Evolutionary conservation across 2,329 filamentous ascomycete genomes (phyloP).

Genomic region (Xylaria sp.): DNA sequence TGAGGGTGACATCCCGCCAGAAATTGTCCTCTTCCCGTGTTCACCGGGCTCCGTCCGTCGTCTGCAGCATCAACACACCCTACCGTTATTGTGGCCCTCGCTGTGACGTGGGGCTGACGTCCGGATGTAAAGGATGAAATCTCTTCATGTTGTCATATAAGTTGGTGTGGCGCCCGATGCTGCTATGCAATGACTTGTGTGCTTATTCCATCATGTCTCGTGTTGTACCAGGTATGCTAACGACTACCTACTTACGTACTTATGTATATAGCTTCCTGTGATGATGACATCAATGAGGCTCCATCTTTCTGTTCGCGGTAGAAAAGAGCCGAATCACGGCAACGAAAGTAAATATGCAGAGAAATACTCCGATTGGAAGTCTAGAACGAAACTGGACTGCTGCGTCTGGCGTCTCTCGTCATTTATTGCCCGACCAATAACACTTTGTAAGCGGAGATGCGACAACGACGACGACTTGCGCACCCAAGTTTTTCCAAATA

Average conservation of each 20-base stretch:
- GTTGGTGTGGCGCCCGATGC: constrained; percentile 19
- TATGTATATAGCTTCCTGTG: not conserved
- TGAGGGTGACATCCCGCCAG: constrained; percentile 26
- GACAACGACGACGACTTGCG: not conserved
- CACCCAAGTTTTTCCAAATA: constrained; percentile 11
- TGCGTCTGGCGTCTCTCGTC: constrained; percentile 5
- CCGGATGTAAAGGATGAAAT: constrained; percentile 11
- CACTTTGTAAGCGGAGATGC: constrained; percentile 1
- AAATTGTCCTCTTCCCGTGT: not conserved
- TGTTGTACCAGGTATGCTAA: no score
- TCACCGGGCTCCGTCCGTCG: constrained; percentile 26
- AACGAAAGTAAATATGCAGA: not conserved
- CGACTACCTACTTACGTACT: no score
- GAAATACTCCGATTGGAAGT: constrained; percentile 16
- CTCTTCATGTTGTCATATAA: constrained; percentile 19
- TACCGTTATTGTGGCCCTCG: constrained; percentile 19
- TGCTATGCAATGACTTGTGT: constrained; percentile 2
- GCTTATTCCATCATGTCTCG: not conserved
- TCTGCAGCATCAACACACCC: constrained; percentile 16
- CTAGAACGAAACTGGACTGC: not conserved
- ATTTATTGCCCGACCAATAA: not conserved
- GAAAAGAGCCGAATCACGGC: no score
- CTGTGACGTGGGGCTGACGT: constrained; percentile 34
- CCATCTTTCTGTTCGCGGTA: not conserved
- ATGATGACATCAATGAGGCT: constrained; percentile 8